Conservation (phyloP, 139 green algal species). For the Dunaliella sp. region DNA sequence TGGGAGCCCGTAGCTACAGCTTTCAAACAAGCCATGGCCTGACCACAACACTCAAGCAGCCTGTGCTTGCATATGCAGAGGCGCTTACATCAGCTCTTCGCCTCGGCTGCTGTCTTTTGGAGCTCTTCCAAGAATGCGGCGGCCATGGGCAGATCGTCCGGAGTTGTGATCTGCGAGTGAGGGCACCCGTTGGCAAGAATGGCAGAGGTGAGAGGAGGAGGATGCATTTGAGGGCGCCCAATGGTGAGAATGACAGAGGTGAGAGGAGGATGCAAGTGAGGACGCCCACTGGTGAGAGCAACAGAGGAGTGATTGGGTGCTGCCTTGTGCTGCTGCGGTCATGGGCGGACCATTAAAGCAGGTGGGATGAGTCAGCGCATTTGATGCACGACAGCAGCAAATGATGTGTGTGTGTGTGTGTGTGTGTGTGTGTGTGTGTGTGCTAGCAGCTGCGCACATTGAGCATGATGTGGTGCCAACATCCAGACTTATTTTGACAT, state of each 20-base stretch:
- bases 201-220: background rate
- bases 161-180: conserved; percentile 61
- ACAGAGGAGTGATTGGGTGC: too few relatives aligned
- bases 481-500: too few relatives aligned
- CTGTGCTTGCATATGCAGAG: background rate
- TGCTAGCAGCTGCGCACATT: too few relatives aligned
- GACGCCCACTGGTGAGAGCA: background rate
- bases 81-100: background rate
- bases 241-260: background rate
- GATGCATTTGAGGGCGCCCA: background rate
- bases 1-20: too few relatives aligned
- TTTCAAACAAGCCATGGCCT: background rate
- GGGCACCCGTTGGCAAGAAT: too few relatives aligned
- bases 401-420: too few relatives aligned
- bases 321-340: too few relatives aligned
- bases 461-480: too few relatives aligned
- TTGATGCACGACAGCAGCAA: too few relatives aligned
- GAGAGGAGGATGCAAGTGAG: background rate
- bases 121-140: conserved; percentile 73
- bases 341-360: too few relatives aligned
- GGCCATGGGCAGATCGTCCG: conserved; percentile 79
- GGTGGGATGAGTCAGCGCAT: too few relatives aligned
- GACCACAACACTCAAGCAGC: background rate
- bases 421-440: too few relatives aligned
- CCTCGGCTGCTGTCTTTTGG: background rate